These are phyloP conservation scores for Actinomortierella wolfii DNA, from an alignment of 371 early-diverging fungal genomes.

Conservation along the genomic window DNA sequence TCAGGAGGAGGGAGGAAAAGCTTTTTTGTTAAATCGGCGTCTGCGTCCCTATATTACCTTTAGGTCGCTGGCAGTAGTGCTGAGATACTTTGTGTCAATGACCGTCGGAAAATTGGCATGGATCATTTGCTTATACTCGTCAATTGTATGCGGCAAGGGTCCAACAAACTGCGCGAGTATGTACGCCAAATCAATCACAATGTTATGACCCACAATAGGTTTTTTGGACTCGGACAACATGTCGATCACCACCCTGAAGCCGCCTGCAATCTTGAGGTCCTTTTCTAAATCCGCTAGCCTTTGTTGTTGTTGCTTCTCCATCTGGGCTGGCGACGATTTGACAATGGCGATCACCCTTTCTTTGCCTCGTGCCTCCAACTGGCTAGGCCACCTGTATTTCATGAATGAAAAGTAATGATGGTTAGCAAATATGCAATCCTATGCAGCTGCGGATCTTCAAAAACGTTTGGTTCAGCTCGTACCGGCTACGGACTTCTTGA, in stretches of 20 bases:
- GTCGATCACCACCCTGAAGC: constrained; percentile 83
- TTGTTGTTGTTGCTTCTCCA: constrained; percentile 10
- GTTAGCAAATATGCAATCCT: too few relatives aligned
- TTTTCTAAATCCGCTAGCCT: constrained; percentile 55
- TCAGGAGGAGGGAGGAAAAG: too few relatives aligned
- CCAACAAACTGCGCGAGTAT: constrained; percentile 72
- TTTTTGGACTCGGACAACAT: constrained; percentile 68
- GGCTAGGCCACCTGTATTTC: constrained; percentile 9
- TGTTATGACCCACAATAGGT: constrained; percentile 85
- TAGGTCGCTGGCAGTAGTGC: constrained; percentile 58
- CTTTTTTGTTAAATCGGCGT: neutral
- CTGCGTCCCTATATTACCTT: constrained; percentile 35
- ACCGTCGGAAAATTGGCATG: constrained; percentile 55
- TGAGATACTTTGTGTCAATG: constrained; percentile 83
- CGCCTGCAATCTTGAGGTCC: constrained; percentile 65
- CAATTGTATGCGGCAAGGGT: constrained; percentile 66
- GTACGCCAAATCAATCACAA: constrained; percentile 81
- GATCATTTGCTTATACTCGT: constrained; percentile 64
- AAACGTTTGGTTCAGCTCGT: too few relatives aligned
- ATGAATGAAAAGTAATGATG: neutral
- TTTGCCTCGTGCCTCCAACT: constrained; percentile 14
- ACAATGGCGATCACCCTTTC: constrained; percentile 11
- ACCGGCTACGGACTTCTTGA: constrained; percentile 70
- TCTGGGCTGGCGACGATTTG: constrained; percentile 11
- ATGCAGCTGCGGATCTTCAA: too few relatives aligned